Conservation (phyloP, 2,329 filamentous ascomycete species). For the Aspergillus calidoustus region DNA sequence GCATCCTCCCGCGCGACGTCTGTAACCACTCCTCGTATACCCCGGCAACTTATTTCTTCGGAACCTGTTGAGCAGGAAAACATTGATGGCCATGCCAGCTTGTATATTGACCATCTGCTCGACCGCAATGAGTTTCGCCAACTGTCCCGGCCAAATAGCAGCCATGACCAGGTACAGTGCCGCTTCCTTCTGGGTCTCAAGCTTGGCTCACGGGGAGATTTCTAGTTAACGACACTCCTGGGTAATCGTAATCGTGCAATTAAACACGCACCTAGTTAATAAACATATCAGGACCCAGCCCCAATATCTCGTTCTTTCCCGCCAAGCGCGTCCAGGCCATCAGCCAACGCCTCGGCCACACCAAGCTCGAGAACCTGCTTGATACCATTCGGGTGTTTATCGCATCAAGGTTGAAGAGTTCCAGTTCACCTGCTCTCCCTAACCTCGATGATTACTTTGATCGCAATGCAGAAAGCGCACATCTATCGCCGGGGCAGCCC, state of each 20-base stretch:
- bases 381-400: conserved; percentile 11
- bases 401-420: conserved; percentile 10
- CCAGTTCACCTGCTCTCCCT: background rate
- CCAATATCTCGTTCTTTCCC: conserved; percentile 17
- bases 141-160: background rate
- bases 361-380: conserved; percentile 12
- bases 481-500: background rate
- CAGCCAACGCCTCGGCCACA: conserved; percentile 14
- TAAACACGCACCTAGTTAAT: background rate
- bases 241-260: background rate
- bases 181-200: background rate
- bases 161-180: background rate
- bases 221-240: background rate
- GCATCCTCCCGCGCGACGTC: background rate
- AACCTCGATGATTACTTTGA: background rate
- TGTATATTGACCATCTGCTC: conserved; percentile 16
- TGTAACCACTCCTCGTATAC: too few species aligned
- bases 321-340: conserved; percentile 12
- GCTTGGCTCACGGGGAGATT: background rate
- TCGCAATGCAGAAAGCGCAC: background rate
- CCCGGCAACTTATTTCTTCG: background rate
- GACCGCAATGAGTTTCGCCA: conserved; percentile 2
- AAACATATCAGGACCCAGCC: conserved; percentile 4
- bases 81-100: background rate
- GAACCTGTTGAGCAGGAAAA: background rate